Conservation (phyloP, 352 stramenopile species). For the Phytophthora meadii region DNA sequence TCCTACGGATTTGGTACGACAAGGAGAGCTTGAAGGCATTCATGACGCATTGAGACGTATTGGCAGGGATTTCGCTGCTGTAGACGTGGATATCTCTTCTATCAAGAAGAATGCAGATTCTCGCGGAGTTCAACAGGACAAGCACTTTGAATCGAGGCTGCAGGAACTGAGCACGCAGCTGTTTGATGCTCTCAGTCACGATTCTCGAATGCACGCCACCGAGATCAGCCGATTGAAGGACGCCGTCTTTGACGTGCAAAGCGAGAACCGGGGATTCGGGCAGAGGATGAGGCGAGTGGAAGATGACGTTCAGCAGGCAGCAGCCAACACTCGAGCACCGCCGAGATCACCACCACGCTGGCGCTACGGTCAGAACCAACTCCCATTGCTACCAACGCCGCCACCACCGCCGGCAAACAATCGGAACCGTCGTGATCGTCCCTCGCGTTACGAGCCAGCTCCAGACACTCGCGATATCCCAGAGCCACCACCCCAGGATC, state of each 20-base stretch:
- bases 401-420: conserved; percentile 1
- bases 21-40: conserved; percentile 23
- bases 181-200: conserved; percentile 49
- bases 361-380: conserved; percentile 8
- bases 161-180: conserved; percentile 46
- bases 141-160: conserved; percentile 39
- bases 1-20: conserved; percentile 26
- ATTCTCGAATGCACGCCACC: conserved; percentile 47
- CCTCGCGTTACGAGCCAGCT: conserved; percentile 36
- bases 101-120: conserved; percentile 38
- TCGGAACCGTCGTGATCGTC: conserved; percentile 25
- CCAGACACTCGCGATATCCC: conserved; percentile 12
- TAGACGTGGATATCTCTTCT: conserved; percentile 43
- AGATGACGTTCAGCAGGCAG: conserved; percentile 33
- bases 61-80: conserved; percentile 28
- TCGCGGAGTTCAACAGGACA: conserved; percentile 27
- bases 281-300: conserved; percentile 38
- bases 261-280: conserved; percentile 36
- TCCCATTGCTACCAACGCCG: conserved; percentile 2
- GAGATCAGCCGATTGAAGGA: conserved; percentile 65
- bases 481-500: conserved; percentile 15
- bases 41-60: conserved; percentile 35
- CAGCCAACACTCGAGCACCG: not conserved
- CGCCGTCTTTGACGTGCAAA: conserved; percentile 52
- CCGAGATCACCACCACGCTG: conserved; percentile 10